Evolutionary conservation across 306 rosid genomes (phyloP), one percentile per base, ranked within the genome.

Genomic region (Abrus precatorius): DNA sequence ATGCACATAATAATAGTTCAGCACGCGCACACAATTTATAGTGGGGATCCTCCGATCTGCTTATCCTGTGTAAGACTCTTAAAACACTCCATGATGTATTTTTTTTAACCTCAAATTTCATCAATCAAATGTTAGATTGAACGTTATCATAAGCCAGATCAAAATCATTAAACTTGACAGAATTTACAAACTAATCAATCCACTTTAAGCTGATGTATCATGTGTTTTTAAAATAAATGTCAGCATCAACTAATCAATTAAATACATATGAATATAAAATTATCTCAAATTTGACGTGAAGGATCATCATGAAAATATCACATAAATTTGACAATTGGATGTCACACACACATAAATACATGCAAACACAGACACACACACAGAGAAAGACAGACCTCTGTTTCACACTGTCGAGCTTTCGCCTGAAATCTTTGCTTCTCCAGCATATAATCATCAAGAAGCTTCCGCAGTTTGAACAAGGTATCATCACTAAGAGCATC

Each of bases 401-500:
- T 79, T 79, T 92, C 99, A 85, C 91, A 89, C 54, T 90, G 90
- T 84, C 87, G 91, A 44, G 80, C 81, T 82, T 91, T 87, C 27
- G 64, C 81, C 85, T 69, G 84, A 76, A 65, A 57, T 59, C 84
- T 86, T 83, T 90, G 95, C 84, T 90, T 92, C 76, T 90, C 92
- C 79, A 82, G 83, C 77, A 90, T 71, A 83, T 77, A 88, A 34
- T 89, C 92, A 72, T 95, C 94, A 47, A 95, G 82, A 84, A 90
- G 97, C 89, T 88, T 90, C 83, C 91, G 89, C 68, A 95, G 67
- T 45, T 85, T 70, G 78, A 91, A 89, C 71, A 95, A 80, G 60
- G 94, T 90, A 73, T 90, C 95, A 73, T 92, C 91, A 74, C 92
- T 88, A 6, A 95, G 91, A 57, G 86, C 88, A 87, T 91, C 97